Evolutionary conservation across 306 rosid species (phyloP), one percentile per base, ranked within the genome.

Genomic region (Fragaria nilgerrensis): DNA sequence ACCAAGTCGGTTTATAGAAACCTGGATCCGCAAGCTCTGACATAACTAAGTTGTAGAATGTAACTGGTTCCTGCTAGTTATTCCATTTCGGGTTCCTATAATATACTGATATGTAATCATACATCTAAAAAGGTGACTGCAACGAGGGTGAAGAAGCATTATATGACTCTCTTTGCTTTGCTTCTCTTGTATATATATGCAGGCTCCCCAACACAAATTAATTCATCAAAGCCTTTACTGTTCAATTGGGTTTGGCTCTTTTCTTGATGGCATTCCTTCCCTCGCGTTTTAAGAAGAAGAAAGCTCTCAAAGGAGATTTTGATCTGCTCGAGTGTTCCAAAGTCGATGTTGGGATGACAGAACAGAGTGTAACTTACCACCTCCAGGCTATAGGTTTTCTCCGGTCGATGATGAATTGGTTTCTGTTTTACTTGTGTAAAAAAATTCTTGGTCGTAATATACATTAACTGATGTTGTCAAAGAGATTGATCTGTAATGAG

Each of bases 191-290:
- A 3, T 19, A 2, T 65, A 17, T 65, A 36, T 65, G 70, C 47
- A 65, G 41, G 70, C 45, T 36, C 11, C 11, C 3, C 44, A 64
- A 34, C 22, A 64, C 22, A 39, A 39, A 29, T 0, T 1, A 29
- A 29, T 22, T 63, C 41, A 63, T 63, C 12, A 29, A 7, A 16
- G 22, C 34, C 11, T 62, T 5, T 14, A 63, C 15, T 29, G 41
- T 63, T 63, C 2, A 27, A 14, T 14, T 62, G 39, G 67, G 3
- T 62, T 29, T 27, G 6, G 8, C 9, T 15, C 6, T 62, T 56
- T 5, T 58, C 3, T 74, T 12, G 41, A 74, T 74, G 77, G 68
- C 77, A 74, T 74, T 59, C 76, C 2, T n/a, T 34, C 64, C 44
- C 11, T 69, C 15, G 39, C 9, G 27, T 39, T 73, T 27, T 9